These are phyloP conservation scores for Tetramitus jugosus DNA, from an alignment of 208 protist genomes.

Conservation along the genomic window DNA sequence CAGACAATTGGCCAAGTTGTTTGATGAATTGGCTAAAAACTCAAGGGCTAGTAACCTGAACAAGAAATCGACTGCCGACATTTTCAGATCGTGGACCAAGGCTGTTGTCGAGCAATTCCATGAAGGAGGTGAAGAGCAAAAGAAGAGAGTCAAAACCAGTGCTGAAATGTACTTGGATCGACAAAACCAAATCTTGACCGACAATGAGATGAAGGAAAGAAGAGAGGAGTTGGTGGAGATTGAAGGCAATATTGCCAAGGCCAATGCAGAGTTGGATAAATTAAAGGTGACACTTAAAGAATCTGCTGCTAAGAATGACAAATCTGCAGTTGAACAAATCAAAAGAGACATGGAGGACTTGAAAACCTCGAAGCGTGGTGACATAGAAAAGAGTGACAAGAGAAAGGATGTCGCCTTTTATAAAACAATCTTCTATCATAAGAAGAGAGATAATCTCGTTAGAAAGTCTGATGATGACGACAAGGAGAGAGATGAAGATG, in stretches of 20 bases:
- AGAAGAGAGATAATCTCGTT: no score
- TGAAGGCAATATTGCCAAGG: not conserved
- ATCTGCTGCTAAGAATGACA: no score
- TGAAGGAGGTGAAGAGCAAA: not conserved
- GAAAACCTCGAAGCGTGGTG: not conserved
- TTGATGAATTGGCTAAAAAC: not conserved
- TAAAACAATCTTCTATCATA: not conserved
- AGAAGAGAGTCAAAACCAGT: not conserved
- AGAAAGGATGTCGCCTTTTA: not conserved
- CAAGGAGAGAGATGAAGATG: no score
- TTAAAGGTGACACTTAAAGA: no score
- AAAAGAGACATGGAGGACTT: not conserved
- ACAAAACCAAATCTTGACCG: not conserved
- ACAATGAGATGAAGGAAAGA: not conserved
- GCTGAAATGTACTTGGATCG: not conserved
- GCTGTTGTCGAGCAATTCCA: not conserved
- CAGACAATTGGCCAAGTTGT: not conserved
- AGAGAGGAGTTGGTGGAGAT: not conserved
- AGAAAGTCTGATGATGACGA: no score
- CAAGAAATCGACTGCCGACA: slow-evolving; percentile 18
- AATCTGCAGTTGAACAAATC: not conserved
- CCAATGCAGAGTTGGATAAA: not conserved
- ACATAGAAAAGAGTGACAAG: not conserved
- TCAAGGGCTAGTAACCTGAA: not conserved
- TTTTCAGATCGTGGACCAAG: not conserved